Evolutionary conservation across 768 basidiomycete species (phyloP), one percentile per base, ranked within the genome.

Genomic region (Tulasnella sp.): DNA sequence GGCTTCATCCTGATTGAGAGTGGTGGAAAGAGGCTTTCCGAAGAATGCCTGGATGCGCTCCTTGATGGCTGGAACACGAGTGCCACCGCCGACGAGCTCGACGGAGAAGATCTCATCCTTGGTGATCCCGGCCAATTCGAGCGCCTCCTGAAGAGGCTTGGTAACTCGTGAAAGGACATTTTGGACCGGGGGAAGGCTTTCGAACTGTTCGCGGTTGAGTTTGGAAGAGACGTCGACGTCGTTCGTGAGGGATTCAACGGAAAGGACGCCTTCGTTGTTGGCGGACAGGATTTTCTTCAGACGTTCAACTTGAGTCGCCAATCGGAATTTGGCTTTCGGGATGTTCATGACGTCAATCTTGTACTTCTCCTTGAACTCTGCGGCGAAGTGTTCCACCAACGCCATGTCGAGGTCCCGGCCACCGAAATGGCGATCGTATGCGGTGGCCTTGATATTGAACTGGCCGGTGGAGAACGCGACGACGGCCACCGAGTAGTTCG

Each of bases 1-100:
- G 77, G 97, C 96, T 85, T 99, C 97, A 80, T 99, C 97, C 85
- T 96, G 94, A 87, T 99, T 99, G 82, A 97, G 90, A 39, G 97
- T 99, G 79, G 91, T 91, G 22, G 89, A 92, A 79, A 99, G 91
- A n/a, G 84, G 76, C 84, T 95, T 95, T 73, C 92, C 93, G 85
- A 97, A 96, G 78, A 90, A 91, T 39, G 88, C 86, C 81, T 92
- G 90, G 84, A 99, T 96, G 82, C 91, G 89, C 45, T 88, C 85
- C 82, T 96, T 94, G 82, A 99, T 92, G 38, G 96, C 90, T 31
- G 97, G 97, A 75, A 99, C 87, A 84, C 96, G 96, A 1, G 96
- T 97, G 25, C 89, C 88, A 17, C 97, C 97, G 81, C 97, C 97
- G 79, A 99, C 88, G 79, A 99, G 90, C 85, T 99, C 97, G 83